A percentile compares a stretch with the other conserved stretches of the same genome.
Conservation (phyloP, 2,329 filamentous ascomycete genomes). For the Scedosporium boydii region DNA sequence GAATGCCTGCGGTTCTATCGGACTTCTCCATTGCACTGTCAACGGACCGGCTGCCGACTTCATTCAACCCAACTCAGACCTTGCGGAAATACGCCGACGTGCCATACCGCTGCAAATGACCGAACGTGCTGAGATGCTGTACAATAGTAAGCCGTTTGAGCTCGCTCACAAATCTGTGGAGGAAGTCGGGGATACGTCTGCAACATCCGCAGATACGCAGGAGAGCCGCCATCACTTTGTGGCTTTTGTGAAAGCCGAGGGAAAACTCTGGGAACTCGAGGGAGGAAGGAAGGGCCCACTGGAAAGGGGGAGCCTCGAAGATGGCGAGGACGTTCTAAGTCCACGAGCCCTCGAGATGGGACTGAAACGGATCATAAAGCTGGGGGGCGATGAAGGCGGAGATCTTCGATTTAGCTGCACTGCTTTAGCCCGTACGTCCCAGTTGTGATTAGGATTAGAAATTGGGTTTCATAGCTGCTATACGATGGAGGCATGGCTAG, state of each 20-base stretch:
- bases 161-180: conserved; percentile 64
- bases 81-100: conserved; percentile 49
- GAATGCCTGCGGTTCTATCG: conserved; percentile 74
- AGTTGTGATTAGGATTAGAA: background rate
- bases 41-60: conserved; percentile 53
- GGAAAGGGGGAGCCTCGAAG: conserved; percentile 5
- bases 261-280: conserved; percentile 12
- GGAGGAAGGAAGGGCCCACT: conserved; percentile 10
- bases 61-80: conserved; percentile 43
- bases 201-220: conserved; percentile 48
- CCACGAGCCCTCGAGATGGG: conserved; percentile 8
- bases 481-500: no score
- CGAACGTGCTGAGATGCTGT: conserved; percentile 58
- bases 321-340: conserved; percentile 9
- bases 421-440: conserved; percentile 7
- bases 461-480: no score
- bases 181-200: conserved; percentile 54
- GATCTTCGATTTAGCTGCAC: conserved; percentile 10
- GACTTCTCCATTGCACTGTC: conserved; percentile 61
- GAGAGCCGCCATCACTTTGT: conserved; percentile 65
- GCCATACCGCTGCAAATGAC: conserved; percentile 49
- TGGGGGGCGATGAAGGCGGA: conserved; percentile 1
- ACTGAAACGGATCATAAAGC: conserved; percentile 7
- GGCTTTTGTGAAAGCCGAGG: conserved; percentile 9
- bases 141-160: conserved; percentile 62